Base-by-base conservation (phyloP, 371 early-diverging fungal genomes). In the Mucor indicus region DNA sequence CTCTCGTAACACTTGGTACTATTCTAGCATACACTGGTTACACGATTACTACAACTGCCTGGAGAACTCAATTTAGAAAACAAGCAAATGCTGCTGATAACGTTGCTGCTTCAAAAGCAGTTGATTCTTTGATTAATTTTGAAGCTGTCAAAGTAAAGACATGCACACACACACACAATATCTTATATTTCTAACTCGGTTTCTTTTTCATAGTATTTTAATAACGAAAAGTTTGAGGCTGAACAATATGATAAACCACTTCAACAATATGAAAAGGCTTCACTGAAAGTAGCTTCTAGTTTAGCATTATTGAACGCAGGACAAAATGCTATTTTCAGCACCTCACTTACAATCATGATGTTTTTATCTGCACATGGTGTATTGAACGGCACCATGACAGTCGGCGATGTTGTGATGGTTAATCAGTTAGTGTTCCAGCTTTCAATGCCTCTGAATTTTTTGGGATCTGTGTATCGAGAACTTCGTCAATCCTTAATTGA, bases 401-500 rank as follows among this genome's bases (percentile, higher is more conserved):
- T 97, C 11, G 98, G 98, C 35, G 98, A 98, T 66, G 80, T 98
- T 1, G 98, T 98, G 17, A 90, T 98, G 93, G 84, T 97, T 48
- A 96, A 96, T 54, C 94, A 95, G 17, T 83, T 96, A 17, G 89
- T 98, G 16, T 96, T 97, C 60, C 95, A 95, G 57, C 74, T 95
- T 4, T 90, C 93, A 0, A 75, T 95, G 68, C 97, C 97, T 13
- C 81, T 97, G 35, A 95, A 96, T 76, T 98, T 97, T 64, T 67
- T 98, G 60, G 98, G 98, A n/a, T 89, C 92, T 10, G 95, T 96
- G 4, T 98, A 98, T 59, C 82, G 98, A 44, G 98, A 96, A 67
- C 80, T 93, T 21, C 82, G 89, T 27, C 97, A 98, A 68, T 85
- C 88, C 1, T 69, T 98, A 36, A 85, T 93, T 38, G 98, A 98